Conservation (phyloP, 2,329 filamentous ascomycete genomes). For the Diaporthe capsici region DNA sequence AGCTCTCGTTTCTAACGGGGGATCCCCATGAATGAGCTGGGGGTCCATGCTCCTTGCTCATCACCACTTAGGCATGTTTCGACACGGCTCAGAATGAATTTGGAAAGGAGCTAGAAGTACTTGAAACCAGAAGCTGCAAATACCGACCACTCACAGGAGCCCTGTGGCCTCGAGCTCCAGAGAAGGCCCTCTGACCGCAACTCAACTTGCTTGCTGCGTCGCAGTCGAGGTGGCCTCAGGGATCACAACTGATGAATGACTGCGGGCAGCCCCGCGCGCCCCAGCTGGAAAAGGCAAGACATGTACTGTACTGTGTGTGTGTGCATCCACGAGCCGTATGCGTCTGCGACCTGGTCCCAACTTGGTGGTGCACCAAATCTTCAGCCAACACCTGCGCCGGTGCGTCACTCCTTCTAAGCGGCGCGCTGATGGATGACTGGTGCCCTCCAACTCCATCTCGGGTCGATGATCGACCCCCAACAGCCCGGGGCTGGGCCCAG, state of each 20-base stretch:
- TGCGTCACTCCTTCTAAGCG: slow-evolving; percentile 21
- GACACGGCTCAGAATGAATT: slow-evolving; percentile 37
- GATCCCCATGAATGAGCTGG: slow-evolving; percentile 23
- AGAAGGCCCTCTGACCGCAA: slow-evolving; percentile 13
- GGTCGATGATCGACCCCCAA: slow-evolving; percentile 21
- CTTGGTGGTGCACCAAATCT: slow-evolving; percentile 25
- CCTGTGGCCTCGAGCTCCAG: slow-evolving; percentile 19
- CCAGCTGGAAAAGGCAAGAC: slow-evolving; percentile 28
- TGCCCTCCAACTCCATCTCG: slow-evolving; percentile 23
- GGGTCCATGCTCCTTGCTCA: slow-evolving; percentile 34
- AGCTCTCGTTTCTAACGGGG: slow-evolving; percentile 27
- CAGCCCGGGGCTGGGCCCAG: slow-evolving; percentile 33
- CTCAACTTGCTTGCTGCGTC: slow-evolving; percentile 6
- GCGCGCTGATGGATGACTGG: slow-evolving; percentile 1
- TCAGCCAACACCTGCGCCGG: slow-evolving; percentile 17
- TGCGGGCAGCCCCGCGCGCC: slow-evolving; percentile 15
- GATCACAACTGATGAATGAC: slow-evolving; percentile 24
- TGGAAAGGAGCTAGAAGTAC: slow-evolving; percentile 42
- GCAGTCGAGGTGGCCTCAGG: slow-evolving; percentile 18
- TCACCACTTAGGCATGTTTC: slow-evolving; percentile 37
- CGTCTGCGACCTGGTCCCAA: slow-evolving; percentile 10
- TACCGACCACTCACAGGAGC: slow-evolving; percentile 22
- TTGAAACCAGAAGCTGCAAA: slow-evolving; percentile 38
- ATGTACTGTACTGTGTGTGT: not conserved
- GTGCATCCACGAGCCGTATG: slow-evolving; percentile 15